Conservation (phyloP, 2,329 filamentous ascomycete genomes). For the Fusarium sp. region DNA sequence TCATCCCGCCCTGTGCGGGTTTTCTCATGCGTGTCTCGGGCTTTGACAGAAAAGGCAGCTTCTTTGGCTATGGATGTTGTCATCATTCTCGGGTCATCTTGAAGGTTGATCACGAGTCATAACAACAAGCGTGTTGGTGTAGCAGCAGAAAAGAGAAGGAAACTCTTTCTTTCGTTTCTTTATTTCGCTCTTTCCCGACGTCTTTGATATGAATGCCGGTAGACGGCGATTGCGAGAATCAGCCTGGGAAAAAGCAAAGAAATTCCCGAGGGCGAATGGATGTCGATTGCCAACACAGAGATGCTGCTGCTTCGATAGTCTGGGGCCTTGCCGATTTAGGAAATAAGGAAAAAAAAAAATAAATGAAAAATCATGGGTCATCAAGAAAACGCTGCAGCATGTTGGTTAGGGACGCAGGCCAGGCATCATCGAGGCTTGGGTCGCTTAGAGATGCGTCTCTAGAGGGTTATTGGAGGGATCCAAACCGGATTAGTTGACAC, state of each 20-base stretch:
- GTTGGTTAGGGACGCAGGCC: neutral
- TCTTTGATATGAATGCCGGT: neutral
- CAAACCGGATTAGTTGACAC: conserved; percentile 7
- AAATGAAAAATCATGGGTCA: neutral
- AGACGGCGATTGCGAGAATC: neutral
- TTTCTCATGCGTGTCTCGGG: neutral
- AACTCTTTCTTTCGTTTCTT: neutral
- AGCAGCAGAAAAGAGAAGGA: neutral
- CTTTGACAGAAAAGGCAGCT: conserved; percentile 8
- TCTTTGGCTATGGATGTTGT: neutral
- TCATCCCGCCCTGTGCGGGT: neutral
- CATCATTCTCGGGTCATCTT: neutral
- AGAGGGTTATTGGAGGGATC: conserved; percentile 3
- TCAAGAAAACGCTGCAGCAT: neutral
- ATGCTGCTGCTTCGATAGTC: neutral
- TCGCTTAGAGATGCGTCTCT: neutral
- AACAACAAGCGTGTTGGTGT: neutral
- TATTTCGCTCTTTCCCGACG: neutral
- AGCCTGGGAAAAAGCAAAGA: conserved; percentile 10
- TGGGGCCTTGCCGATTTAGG: neutral
- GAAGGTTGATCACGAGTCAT: neutral
- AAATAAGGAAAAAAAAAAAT: neutral
- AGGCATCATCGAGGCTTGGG: conserved; percentile 2
- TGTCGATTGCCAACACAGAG: neutral
- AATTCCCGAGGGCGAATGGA: neutral